These are phyloP conservation scores for Alopecurus myosuroides DNA, from an alignment of 176 grass and related monocot genomes.

Conservation along the genomic window DNA sequence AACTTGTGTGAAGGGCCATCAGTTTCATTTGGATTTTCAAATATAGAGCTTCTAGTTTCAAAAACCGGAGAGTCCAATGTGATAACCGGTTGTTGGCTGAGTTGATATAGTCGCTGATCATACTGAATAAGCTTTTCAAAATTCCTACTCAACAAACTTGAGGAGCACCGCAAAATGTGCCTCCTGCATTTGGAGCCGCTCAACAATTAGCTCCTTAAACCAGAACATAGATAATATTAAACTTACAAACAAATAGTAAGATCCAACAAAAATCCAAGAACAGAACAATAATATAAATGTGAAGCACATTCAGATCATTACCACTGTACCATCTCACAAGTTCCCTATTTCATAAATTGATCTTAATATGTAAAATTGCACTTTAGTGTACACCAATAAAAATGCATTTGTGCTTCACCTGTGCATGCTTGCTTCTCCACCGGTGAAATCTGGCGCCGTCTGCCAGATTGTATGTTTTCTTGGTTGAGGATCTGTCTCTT, in stretches of 20 bases:
- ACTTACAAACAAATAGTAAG: neutral
- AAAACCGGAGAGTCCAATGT: constrained; percentile 43
- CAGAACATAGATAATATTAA: neutral
- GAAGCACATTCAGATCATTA: neutral
- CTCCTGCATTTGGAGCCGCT: constrained; percentile 44
- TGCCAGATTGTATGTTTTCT: constrained; percentile 91
- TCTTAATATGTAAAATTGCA: neutral
- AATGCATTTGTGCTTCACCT: constrained; percentile 38
- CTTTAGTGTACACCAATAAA: neutral
- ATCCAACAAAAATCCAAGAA: neutral
- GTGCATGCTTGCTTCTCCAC: constrained; percentile 53
- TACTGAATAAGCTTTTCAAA: constrained; percentile 84
- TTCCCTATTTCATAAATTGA: neutral
- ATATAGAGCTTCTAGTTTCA: constrained; percentile 42
- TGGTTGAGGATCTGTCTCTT: constrained; percentile 78
- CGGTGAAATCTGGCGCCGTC: constrained; percentile 71
- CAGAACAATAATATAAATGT: neutral
- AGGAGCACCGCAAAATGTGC: constrained; percentile 63
- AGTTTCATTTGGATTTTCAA: constrained; percentile 47
- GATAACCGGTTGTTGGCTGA: constrained; percentile 49
- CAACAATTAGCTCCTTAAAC: neutral
- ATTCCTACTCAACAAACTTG: constrained; percentile 60
- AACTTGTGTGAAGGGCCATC: constrained; percentile 32
- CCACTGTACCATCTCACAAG: neutral
- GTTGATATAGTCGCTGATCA: constrained; percentile 52